Conservation (phyloP, 2,329 filamentous ascomycete genomes). For the Berkeleyomyces rouxiae region DNA sequence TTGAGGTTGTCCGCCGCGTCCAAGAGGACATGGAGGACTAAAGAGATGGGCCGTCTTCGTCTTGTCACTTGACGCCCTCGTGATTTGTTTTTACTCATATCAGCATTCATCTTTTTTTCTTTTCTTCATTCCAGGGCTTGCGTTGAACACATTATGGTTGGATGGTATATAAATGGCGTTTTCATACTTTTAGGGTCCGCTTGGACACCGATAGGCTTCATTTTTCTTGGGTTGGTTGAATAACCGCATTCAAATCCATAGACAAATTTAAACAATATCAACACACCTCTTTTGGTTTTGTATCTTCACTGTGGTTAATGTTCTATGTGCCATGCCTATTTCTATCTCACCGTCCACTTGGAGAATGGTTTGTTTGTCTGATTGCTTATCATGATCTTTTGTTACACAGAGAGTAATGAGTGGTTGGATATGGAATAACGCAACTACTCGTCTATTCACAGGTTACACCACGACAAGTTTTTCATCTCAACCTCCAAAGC, state of each 20-base stretch:
- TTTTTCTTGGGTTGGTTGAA: background rate
- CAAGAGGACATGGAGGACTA: slow-evolving; percentile 38
- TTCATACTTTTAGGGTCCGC: background rate
- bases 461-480: background rate
- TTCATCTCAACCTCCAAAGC: background rate
- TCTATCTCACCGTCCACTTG: no score
- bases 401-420: no score
- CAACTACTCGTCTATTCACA: no score
- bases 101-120: slow-evolving; percentile 1
- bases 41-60: background rate
- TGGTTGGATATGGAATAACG: no score
- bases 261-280: background rate
- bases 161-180: slow-evolving; percentile 9
- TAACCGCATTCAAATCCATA: background rate
- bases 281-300: background rate
- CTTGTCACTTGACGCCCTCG: background rate
- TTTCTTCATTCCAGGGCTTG: slow-evolving; percentile 3
- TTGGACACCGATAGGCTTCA: background rate
- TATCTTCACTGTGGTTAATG: background rate
- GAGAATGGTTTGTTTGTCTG: no score
- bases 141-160: slow-evolving; percentile 8
- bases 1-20: slow-evolving; percentile 67
- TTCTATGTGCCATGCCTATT: background rate
- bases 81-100: slow-evolving; percentile 7
- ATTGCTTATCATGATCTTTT: no score